Evolutionary conservation across 108 stramenopile species (phyloP), one percentile per base, ranked within the genome.

Genomic region (Fragilariopsis cylindrus): DNA sequence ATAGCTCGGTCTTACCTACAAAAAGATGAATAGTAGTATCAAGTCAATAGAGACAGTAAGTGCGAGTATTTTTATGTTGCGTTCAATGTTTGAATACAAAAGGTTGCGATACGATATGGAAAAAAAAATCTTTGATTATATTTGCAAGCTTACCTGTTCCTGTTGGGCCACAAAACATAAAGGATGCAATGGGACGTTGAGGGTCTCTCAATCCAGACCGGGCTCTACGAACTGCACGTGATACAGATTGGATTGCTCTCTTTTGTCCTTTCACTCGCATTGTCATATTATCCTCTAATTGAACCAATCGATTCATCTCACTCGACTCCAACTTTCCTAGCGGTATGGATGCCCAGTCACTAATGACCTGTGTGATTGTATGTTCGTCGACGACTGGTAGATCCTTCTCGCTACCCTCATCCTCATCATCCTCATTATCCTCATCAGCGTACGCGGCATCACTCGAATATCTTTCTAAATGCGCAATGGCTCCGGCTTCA

Each of bases 401-500:
- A 48, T 62, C 66, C 30, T 84, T 80, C 73, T 67, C 74, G 2
- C 49, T 69, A 30, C 46, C 56, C 11, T 77, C 76, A 18, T 50
- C 75, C n/a, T 57, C 50, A 45, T 50, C 56, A 44, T 81, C 72
- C 70, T 57, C 50, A 45, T 50, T 50, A 44, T 81, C 72, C 70
- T 83, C 63, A 39, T 69, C 72, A 16, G 42, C 68, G 12, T 48
- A 66, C 4, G 58, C 19, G 3, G 54, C 50, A 49, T n/a, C 77
- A 62, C 82, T 79, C 62, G 95, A 89, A 30, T 30, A 30, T 30
- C 30, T 30, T 30, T 30, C 30, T 68, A 97, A 92, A 58, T 96
- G 92, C 3, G 95, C 88, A 58, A 96, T 83, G 3, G 98, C 97
- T 7, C 97, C 97, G 13, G 97, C 95, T 88, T 99, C 98, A 78